Evolutionary conservation across 2,329 filamentous ascomycete species (phyloP).

Genomic region (Stagonosporopsis chrysanthemi): DNA sequence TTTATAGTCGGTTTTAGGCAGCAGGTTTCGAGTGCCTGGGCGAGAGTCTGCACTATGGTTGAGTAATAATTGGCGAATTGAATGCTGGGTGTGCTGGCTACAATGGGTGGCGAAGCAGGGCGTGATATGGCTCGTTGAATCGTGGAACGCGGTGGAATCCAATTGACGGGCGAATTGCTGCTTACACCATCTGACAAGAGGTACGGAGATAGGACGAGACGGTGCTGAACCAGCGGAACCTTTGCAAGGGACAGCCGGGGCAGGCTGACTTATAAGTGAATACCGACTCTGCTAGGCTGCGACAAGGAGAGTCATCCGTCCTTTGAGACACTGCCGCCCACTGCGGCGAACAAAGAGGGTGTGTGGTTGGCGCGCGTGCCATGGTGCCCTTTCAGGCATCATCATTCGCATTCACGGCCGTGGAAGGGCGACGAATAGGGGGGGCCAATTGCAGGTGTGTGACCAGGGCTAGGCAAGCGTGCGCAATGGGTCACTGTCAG

Average conservation of each 20-base stretch:
- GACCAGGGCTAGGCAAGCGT: conserved; percentile 25
- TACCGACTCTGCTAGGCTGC: conserved; percentile 18
- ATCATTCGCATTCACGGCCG: conserved; percentile 27
- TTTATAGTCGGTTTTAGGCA: conserved; percentile 21
- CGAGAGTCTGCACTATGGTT: conserved; percentile 7
- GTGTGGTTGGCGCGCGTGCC: conserved; percentile 28
- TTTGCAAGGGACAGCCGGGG: conserved; percentile 33
- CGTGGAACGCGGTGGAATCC: conserved; percentile 45
- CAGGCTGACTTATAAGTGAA: conserved; percentile 35
- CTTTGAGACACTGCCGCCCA: conserved; percentile 23
- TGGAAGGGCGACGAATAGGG: conserved; percentile 41
- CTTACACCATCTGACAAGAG: conserved; percentile 36
- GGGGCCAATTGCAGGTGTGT: conserved; percentile 36
- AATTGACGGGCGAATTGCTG: conserved; percentile 37
- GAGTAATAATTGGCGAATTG: conserved; percentile 17
- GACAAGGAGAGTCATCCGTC: conserved; percentile 24
- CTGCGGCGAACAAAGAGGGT: conserved; percentile 34
- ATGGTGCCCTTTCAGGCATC: conserved; percentile 32
- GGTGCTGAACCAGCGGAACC: conserved; percentile 30
- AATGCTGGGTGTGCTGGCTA: conserved; percentile 17
- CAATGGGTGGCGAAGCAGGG: conserved; percentile 34
- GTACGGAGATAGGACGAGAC: conserved; percentile 39
- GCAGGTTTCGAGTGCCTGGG: conserved; percentile 7
- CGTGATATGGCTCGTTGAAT: conserved; percentile 31
- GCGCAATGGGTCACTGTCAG: conserved; percentile 32